Conservation (phyloP, 139 green algal genomes). For the Asterochloris sp. region DNA sequence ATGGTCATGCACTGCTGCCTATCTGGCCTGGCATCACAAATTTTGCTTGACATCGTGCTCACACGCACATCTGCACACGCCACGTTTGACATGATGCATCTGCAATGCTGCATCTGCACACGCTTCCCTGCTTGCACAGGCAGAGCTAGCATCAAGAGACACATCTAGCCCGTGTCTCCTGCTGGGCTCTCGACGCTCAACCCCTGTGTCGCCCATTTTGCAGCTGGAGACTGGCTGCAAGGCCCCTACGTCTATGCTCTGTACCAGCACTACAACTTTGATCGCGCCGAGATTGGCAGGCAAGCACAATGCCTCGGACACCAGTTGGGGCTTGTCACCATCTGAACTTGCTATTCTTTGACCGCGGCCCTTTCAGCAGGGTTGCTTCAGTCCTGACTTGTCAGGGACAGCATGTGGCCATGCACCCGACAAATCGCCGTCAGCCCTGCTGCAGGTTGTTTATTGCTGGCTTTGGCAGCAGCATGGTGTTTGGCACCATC, state of each 20-base stretch:
- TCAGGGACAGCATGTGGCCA: too few species aligned
- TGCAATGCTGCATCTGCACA: not conserved
- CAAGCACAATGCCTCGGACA: too few species aligned
- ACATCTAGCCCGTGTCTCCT: not conserved
- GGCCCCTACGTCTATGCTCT: conserved; percentile 97
- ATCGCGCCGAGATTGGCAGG: conserved; percentile 80
- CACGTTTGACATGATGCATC: too few species aligned
- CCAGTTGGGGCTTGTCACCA: too few species aligned
- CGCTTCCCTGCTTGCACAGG: not conserved
- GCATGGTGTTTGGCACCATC: conserved; percentile 95
- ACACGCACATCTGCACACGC: too few species aligned
- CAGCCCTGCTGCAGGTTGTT: conserved; percentile 60
- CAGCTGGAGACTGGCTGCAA: conserved; percentile 98
- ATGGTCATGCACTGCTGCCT: too few species aligned
- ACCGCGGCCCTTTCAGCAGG: too few species aligned
- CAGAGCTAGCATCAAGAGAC: not conserved
- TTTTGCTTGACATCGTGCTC: too few species aligned
- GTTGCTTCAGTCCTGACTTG: too few species aligned
- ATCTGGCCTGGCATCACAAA: too few species aligned
- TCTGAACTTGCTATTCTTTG: too few species aligned
- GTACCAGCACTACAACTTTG: conserved; percentile 94
- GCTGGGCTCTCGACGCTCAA: not conserved
- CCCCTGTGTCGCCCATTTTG: not conserved
- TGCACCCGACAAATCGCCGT: too few species aligned
- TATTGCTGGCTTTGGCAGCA: conserved; percentile 96